Evolutionary conservation across 768 basidiomycete species (phyloP).

Genomic region (Erythrobasidium yunnanense): DNA sequence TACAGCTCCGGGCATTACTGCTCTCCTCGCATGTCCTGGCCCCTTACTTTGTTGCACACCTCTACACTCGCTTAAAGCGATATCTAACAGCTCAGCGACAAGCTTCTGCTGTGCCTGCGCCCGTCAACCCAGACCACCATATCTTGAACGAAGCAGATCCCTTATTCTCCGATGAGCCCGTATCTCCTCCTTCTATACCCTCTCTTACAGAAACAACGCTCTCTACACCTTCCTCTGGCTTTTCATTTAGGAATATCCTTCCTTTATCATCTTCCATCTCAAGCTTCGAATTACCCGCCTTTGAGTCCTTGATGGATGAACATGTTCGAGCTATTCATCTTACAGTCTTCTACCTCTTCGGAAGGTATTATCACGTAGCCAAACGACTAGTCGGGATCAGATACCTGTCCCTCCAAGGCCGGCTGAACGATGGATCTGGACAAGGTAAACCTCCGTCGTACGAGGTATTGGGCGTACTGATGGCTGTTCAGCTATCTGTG

Average conservation of each 20-base stretch:
- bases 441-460: constrained; percentile 32
- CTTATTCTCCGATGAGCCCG: constrained; percentile 4
- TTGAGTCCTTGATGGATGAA: constrained; percentile 35
- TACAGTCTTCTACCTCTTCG: constrained; percentile 38
- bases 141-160: not conserved
- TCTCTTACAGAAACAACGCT: constrained; percentile 6
- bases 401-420: constrained; percentile 31
- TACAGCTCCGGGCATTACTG: constrained; percentile 32
- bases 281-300: constrained; percentile 29
- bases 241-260: not conserved
- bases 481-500: constrained; percentile 35
- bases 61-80: constrained; percentile 6
- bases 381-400: constrained; percentile 33
- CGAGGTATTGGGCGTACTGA: constrained; percentile 38
- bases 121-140: not conserved
- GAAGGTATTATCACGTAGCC: constrained; percentile 35
- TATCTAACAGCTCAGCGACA: not conserved
- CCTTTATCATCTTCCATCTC: not conserved
- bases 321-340: constrained; percentile 35
- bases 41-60: constrained; percentile 33
- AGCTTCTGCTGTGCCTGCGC: constrained; percentile 22
- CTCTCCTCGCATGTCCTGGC: constrained; percentile 33
- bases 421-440: not conserved
- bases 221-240: not conserved
- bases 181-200: not conserved